Percentiles rank a stretch among this genome's conserved stretches.
Conservation (phyloP, 768 basidiomycete species). For the Tubosaeta sp. region DNA sequence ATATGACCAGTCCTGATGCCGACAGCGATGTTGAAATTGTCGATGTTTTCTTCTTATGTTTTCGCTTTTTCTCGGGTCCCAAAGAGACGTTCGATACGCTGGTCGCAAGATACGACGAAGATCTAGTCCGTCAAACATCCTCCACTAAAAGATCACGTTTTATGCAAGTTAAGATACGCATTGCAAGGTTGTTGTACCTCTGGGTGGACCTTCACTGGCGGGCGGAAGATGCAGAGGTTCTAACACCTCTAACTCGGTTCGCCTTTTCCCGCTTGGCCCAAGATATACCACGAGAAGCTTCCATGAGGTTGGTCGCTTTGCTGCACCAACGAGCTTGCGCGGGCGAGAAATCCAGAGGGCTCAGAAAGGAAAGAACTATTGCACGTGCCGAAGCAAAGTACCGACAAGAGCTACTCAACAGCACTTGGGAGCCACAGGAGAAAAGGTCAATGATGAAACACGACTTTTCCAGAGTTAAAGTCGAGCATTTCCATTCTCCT, state of each 20-base stretch:
- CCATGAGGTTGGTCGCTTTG: constrained; percentile 25
- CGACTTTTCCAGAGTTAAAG: constrained; percentile 25
- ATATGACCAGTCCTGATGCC: constrained; percentile 42
- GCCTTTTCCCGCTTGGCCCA: constrained; percentile 27
- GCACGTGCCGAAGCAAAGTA: constrained; percentile 18
- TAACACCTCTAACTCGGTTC: constrained; percentile 30
- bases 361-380: constrained; percentile 24
- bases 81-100: constrained; percentile 40
- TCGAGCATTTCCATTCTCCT: constrained; percentile 33
- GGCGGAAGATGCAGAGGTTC: constrained; percentile 40
- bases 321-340: constrained; percentile 26
- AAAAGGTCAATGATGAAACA: constrained; percentile 27
- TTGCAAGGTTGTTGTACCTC: constrained; percentile 56
- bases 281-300: constrained; percentile 29
- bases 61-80: constrained; percentile 63
- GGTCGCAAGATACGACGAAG: constrained; percentile 47
- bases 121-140: constrained; percentile 13
- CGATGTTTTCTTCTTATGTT: constrained; percentile 63
- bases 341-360: constrained; percentile 22
- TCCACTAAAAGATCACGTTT: constrained; percentile 39
- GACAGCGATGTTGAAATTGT: constrained; percentile 40
- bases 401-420: constrained; percentile 14
- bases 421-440: constrained; percentile 25
- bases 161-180: constrained; percentile 49
- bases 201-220: constrained; percentile 76